Evolutionary conservation across 2,329 filamentous ascomycete genomes (phyloP).

Genomic region (Fusarium heterosporum): DNA sequence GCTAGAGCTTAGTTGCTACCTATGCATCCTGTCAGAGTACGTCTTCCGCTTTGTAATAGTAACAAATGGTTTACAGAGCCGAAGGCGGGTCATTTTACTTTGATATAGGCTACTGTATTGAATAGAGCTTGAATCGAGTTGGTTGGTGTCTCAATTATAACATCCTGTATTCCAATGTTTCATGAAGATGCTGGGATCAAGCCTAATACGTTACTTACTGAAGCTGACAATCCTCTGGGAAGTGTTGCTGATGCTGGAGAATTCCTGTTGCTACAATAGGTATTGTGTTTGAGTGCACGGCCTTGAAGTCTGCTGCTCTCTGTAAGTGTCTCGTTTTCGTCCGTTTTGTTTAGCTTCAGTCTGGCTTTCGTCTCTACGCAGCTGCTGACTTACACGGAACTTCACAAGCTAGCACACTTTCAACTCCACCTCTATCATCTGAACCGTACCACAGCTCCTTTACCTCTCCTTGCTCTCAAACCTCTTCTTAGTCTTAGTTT

Average conservation of each 20-base stretch:
- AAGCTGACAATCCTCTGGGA: not conserved
- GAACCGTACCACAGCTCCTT: slow-evolving; percentile 4
- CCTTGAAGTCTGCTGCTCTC: not conserved
- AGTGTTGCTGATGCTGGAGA: not conserved
- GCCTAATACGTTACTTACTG: not conserved
- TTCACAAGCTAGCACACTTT: slow-evolving; percentile 9
- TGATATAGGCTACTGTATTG: slow-evolving; percentile 3
- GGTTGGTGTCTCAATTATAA: slow-evolving; percentile 6
- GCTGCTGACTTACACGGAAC: slow-evolving; percentile 22
- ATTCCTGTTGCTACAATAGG: not conserved
- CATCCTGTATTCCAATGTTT: not conserved
- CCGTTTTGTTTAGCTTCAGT: not conserved
- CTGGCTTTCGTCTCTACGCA: slow-evolving; percentile 6
- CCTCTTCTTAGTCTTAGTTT: not conserved
- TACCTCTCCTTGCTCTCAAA: not conserved
- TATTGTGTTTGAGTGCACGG: not conserved
- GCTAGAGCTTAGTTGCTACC: slow-evolving; percentile 24
- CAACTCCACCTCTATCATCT: slow-evolving; percentile 13
- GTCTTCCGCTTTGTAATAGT: slow-evolving; percentile 13
- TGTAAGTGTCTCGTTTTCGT: slow-evolving; percentile 5
- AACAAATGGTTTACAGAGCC: slow-evolving; percentile 12
- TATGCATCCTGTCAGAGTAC: slow-evolving; percentile 11
- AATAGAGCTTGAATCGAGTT: slow-evolving; percentile 35
- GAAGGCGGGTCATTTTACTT: slow-evolving; percentile 24
- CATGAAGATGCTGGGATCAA: not conserved